Percentiles rank a stretch among this genome's conserved stretches.
These are phyloP conservation scores for Lunularia cruciata DNA, from an alignment of 225 moss, liverwort and hornwort species.

Conservation along the genomic window DNA sequence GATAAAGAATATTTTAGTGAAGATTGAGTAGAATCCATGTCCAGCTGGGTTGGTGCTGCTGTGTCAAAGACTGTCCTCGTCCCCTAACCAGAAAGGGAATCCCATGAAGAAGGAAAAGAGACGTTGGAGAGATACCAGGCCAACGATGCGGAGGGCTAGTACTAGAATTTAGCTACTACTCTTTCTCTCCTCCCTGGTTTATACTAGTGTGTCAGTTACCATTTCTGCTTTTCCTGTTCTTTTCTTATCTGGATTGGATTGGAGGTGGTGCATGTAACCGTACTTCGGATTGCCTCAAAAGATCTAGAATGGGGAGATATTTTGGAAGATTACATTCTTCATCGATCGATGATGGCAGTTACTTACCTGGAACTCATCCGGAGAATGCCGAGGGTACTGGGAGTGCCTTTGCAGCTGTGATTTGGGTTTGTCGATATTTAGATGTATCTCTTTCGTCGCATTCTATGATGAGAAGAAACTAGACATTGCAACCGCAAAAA, in stretches of 20 bases:
- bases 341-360: neutral
- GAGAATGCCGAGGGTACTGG: too few species aligned
- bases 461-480: too few species aligned
- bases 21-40: neutral
- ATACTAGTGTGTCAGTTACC: neutral
- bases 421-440: neutral
- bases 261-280: neutral
- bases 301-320: neutral
- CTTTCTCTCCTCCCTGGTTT: neutral
- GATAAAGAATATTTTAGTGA: neutral
- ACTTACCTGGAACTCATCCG: too few species aligned
- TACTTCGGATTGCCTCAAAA: neutral
- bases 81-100: neutral
- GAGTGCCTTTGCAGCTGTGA: too few species aligned
- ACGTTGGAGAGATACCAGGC: neutral
- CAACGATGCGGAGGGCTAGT: neutral
- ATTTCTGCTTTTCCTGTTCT: too few species aligned
- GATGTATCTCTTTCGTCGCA: neutral
- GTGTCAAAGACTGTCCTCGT: neutral
- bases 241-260: neutral
- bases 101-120: neutral
- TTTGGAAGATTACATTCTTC: neutral
- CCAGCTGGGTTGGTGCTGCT: neutral
- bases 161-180: too few species aligned
- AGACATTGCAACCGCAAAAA: too few species aligned